Conservation (phyloP, 1,139 yeast species). For the Hyphopichia fennica region DNA sequence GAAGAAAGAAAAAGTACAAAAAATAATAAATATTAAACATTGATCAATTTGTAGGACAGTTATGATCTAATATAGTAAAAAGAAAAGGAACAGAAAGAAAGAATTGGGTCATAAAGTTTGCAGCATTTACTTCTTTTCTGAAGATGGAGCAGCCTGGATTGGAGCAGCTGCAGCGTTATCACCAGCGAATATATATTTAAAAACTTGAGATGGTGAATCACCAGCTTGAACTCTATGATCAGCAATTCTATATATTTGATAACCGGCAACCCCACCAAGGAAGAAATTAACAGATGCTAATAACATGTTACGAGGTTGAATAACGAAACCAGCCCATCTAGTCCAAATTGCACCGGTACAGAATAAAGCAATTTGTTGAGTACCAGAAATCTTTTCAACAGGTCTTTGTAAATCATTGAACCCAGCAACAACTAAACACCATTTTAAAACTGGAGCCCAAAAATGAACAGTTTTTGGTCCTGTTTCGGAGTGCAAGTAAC, state of each 20-base stretch:
- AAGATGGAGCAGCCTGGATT: background rate
- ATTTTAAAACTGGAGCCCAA: constrained; percentile 74
- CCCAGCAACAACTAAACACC: constrained; percentile 93
- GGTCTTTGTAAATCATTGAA: constrained; percentile 85
- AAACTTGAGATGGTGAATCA: constrained; percentile 52
- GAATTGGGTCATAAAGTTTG: background rate
- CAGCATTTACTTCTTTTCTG: constrained; percentile 2
- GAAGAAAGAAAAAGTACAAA: background rate
- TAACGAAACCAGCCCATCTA: constrained; percentile 91
- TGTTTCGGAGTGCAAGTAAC: constrained; percentile 80
- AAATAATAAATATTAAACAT: background rate
- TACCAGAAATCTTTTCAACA: constrained; percentile 85
- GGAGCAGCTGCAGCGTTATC: constrained; percentile 10
- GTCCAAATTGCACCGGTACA: constrained; percentile 98
- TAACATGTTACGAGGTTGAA: constrained; percentile 81
- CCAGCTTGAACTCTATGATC: constrained; percentile 56
- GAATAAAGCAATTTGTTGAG: constrained; percentile 86
- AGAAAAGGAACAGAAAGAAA: background rate
- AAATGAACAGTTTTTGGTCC: constrained; percentile 96
- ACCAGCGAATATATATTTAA: constrained; percentile 59
- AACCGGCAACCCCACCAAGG: constrained; percentile 86
- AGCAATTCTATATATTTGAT: constrained; percentile 72
- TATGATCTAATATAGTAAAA: background rate
- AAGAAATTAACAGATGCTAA: constrained; percentile 94
- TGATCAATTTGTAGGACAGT: background rate